phyloP scores from a whole-genome alignment of 192 early-diverging fungal species.

The Mortierella hygrophila region DNA sequence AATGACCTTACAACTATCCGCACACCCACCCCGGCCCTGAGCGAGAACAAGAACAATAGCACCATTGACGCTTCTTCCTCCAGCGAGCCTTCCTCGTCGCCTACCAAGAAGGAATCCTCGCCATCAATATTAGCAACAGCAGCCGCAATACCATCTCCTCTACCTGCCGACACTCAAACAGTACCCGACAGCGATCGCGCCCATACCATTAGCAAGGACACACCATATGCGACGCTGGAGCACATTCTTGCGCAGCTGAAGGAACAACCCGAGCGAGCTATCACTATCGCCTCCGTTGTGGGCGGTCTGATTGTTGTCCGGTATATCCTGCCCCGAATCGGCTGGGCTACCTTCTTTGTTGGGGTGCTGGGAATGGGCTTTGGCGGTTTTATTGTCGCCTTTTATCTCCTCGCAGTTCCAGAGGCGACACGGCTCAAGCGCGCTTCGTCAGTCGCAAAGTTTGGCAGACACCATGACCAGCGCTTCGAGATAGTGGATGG shows the following conservation, averaged over 20 bases:
- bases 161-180: neutral
- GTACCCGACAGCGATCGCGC: neutral
- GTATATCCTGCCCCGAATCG: slow-evolving; percentile 10
- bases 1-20: neutral
- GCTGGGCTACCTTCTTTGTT: slow-evolving; percentile 20
- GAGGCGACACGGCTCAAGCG: slow-evolving; percentile 36
- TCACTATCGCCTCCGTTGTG: neutral
- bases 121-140: neutral
- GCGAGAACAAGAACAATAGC: neutral
- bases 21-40: neutral
- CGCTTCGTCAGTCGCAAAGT: slow-evolving; percentile 26
- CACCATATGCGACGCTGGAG: neutral
- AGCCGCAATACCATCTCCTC: neutral
- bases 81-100: neutral
- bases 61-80: neutral
- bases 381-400: slow-evolving; percentile 36
- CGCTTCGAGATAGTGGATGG: slow-evolving; percentile 30
- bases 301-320: slow-evolving; percentile 7
- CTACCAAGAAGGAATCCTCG: neutral
- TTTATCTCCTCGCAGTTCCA: slow-evolving; percentile 44
- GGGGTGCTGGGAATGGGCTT: slow-evolving; percentile 35
- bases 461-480: slow-evolving; percentile 26
- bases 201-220: neutral
- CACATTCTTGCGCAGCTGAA: neutral
- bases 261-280: slow-evolving; percentile 3